Base-by-base conservation (phyloP, 768 basidiomycete genomes). In the Agrocybe chaxingu region DNA sequence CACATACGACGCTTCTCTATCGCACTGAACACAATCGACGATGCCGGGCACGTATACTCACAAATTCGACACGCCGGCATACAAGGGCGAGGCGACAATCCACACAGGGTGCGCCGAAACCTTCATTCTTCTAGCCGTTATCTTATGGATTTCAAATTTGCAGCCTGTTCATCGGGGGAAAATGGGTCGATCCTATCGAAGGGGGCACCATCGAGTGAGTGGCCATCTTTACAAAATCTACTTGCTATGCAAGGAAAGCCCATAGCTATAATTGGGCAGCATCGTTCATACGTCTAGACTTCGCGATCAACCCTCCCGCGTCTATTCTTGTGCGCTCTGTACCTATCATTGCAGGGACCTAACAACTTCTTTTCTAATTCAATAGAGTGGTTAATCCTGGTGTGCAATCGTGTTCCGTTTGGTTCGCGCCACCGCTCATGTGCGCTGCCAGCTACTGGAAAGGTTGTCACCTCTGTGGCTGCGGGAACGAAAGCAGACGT, bases 121-220 rank as follows among this genome's bases (percentile, higher is more conserved):
- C 6, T 8, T 11, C 18, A 1, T 19, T 6, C 18, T 8, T 24
- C 36, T 31, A 7, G 31, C 7, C 11, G 45, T 38, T 18, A 34
- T 12, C 29, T 12, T 7, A 3, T 6, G 33, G 18, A 30, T 19
- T 19, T 39, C 6, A 3, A 11, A 8, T 35, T 42, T 41, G 9
- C 3, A 86, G 88, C 30, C 59, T 89, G 48, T 91, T 83, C 72
- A 87, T 92, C 60, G 72, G 79, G 59, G 82, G 82, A 48, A 62
- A 87, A 66, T 91, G 79, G 64, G 69, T 79, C n/a, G 79, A 81
- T 29, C 80, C 82, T n/a, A 71, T 75, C 16, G 70, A 79, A 8
- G 67, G 70, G 3, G 78, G 73, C 24, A 78, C 74, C n/a, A 82
- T 90, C 60, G 84, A 88, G 87, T 88, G 57, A 62, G 84, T 65